These are phyloP conservation scores for Sclerotinia trifoliorum DNA, from an alignment of 2,329 filamentous ascomycete species.

Conservation along the genomic window DNA sequence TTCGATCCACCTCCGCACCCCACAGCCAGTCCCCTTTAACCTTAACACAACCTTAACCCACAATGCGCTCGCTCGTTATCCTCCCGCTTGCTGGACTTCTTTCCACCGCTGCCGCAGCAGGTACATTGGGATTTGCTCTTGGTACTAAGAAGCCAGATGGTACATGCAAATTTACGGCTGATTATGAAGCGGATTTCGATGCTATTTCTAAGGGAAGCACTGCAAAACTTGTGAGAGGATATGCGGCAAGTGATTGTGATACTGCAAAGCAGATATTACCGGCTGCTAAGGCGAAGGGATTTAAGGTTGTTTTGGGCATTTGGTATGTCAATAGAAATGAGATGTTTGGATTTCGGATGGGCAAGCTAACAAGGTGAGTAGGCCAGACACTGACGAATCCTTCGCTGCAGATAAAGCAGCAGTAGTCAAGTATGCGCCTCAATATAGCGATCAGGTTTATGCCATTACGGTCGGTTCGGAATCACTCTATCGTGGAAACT, in stretches of 20 bases:
- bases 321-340: slow-evolving; percentile 50
- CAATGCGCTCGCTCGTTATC: slow-evolving; percentile 24
- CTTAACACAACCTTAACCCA: slow-evolving; percentile 19
- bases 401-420: slow-evolving; percentile 61
- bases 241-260: slow-evolving; percentile 66
- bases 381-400: slow-evolving; percentile 62
- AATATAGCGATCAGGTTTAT: slow-evolving; percentile 59
- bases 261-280: slow-evolving; percentile 61
- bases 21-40: slow-evolving; percentile 5
- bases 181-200: slow-evolving; percentile 66
- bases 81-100: slow-evolving; percentile 47
- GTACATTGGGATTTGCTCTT: slow-evolving; percentile 63
- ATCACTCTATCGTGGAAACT: slow-evolving; percentile 66
- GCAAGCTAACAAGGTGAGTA: slow-evolving; percentile 32
- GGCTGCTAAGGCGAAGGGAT: slow-evolving; percentile 61
- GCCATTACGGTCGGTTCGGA: slow-evolving; percentile 71
- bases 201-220: slow-evolving; percentile 49
- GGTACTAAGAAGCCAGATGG: slow-evolving; percentile 62
- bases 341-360: neutral
- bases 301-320: slow-evolving; percentile 68
- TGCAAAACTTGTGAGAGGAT: slow-evolving; percentile 61
- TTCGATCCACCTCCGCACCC: slow-evolving; percentile 13
- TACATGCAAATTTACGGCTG: slow-evolving; percentile 58
- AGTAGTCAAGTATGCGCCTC: slow-evolving; percentile 48
- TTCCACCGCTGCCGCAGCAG: slow-evolving; percentile 45